phyloP scores from a whole-genome alignment of 768 basidiomycete genomes.

The Serendipita sp. region DNA sequence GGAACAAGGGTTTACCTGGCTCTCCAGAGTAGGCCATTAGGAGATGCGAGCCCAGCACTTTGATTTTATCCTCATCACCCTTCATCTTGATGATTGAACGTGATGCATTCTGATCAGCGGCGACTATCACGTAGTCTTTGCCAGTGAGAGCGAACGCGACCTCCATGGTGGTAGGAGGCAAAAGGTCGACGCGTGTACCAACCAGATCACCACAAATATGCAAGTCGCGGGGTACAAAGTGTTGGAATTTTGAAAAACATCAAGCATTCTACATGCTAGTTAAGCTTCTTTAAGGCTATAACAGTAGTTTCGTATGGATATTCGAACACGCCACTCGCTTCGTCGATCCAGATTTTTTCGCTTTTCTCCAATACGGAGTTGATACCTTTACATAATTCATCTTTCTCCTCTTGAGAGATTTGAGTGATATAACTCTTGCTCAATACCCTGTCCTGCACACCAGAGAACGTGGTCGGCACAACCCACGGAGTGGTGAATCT shows the following conservation, averaged over 20 bases:
- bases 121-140: conserved; percentile 85
- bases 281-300: conserved; percentile 31
- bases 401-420: conserved; percentile 41
- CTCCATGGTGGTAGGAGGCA: conserved; percentile 47
- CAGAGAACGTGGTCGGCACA: conserved; percentile 37
- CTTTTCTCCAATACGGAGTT: conserved; percentile 40
- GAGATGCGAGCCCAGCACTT: conserved; percentile 74
- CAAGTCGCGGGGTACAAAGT: too few relatives aligned
- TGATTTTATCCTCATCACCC: conserved; percentile 91
- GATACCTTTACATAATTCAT: conserved; percentile 25
- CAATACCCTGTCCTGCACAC: conserved; percentile 46
- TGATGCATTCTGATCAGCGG: conserved; percentile 77
- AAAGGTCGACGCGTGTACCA: background rate
- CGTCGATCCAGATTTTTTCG: conserved; percentile 56
- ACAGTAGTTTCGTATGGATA: conserved; percentile 64
- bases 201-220: background rate
- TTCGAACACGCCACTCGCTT: conserved; percentile 55
- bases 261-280: background rate
- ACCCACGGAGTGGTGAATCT: conserved; percentile 41
- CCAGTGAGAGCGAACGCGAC: conserved; percentile 82
- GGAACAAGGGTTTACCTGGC: conserved; percentile 41
- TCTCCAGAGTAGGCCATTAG: conserved; percentile 94
- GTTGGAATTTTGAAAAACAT: background rate
- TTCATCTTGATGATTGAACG: conserved; percentile 98
- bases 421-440: conserved; percentile 80